Conservation (phyloP, 148 eudicot genomes). For the Rheum nobile region DNA sequence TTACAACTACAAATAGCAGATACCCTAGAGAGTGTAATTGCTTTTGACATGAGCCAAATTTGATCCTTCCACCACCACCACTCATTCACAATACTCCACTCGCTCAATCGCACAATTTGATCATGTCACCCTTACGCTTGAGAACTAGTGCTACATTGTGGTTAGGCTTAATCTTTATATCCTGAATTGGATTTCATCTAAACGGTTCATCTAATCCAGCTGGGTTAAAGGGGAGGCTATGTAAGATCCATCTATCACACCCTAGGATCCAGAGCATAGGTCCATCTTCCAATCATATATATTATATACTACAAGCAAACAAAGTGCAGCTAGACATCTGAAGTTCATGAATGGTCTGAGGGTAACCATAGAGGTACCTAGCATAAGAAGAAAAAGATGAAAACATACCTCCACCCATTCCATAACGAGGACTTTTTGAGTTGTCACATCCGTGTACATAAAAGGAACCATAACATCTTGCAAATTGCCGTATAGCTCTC, state of each 20-base stretch:
- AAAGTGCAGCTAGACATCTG: not conserved
- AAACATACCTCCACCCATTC: constrained; percentile 83
- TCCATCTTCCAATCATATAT: not conserved
- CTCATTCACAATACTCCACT: not conserved
- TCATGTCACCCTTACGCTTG: not conserved
- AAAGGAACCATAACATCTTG: constrained; percentile 82
- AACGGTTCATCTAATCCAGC: not conserved
- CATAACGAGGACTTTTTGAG: constrained; percentile 70
- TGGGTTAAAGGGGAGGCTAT: not conserved
- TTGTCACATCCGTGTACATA: constrained; percentile 68
- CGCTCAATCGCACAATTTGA: not conserved
- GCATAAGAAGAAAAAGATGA: not conserved
- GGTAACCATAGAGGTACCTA: not conserved
- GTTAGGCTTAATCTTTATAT: not conserved
- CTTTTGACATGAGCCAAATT: not conserved
- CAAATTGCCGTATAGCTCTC: constrained; percentile 74
- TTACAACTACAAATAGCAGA: not conserved
- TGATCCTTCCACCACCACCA: not conserved
- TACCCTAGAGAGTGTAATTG: not conserved
- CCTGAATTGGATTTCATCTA: not conserved
- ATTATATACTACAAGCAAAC: not conserved
- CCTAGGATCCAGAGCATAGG: not conserved
- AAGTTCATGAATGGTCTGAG: not conserved
- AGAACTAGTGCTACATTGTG: not conserved
- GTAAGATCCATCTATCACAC: not conserved